Evolutionary conservation across 2,329 filamentous ascomycete genomes (phyloP).

Genomic region (Exophiala xenobiotica): DNA sequence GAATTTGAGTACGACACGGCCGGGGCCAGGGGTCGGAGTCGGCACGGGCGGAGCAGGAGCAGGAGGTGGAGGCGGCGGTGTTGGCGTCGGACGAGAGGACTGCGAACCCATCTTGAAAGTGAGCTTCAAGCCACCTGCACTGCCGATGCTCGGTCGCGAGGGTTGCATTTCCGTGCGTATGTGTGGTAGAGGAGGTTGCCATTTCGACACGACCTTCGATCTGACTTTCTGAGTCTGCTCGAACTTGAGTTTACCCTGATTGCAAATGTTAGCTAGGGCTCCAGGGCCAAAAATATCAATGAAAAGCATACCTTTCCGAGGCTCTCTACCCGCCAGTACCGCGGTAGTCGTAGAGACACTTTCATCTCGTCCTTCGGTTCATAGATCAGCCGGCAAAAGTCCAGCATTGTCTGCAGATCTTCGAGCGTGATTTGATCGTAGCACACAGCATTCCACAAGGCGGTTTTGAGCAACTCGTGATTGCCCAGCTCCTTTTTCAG

Average conservation of each 20-base stretch:
- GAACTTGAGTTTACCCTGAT: constrained; percentile 46
- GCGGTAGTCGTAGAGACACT: constrained; percentile 55
- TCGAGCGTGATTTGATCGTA: constrained; percentile 51
- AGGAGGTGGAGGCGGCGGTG: constrained; percentile 31
- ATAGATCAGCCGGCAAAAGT: constrained; percentile 59
- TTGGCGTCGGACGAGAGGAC: constrained; percentile 38
- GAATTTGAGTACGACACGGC: constrained; percentile 42
- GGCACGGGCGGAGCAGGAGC: constrained; percentile 33
- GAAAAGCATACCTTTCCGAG: constrained; percentile 48
- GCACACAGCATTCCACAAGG: constrained; percentile 57
- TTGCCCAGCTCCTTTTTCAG: constrained; percentile 54
- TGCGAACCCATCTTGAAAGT: constrained; percentile 32
- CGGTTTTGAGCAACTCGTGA: constrained; percentile 51
- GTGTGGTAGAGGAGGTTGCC: constrained; percentile 28
- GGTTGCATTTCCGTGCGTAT: constrained; percentile 12
- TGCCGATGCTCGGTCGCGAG: constrained; percentile 8
- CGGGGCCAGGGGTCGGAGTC: constrained; percentile 36
- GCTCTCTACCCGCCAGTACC: constrained; percentile 56
- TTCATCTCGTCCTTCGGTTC: constrained; percentile 50
- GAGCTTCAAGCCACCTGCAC: constrained; percentile 14
- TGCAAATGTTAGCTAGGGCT: constrained; percentile 14
- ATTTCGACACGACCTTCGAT: constrained; percentile 37
- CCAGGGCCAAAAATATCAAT: background rate
- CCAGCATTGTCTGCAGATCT: constrained; percentile 57
- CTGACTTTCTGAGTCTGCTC: constrained; percentile 40